phyloP scores from a whole-genome alignment of 768 basidiomycete species.

The Collybiopsis confluens region DNA sequence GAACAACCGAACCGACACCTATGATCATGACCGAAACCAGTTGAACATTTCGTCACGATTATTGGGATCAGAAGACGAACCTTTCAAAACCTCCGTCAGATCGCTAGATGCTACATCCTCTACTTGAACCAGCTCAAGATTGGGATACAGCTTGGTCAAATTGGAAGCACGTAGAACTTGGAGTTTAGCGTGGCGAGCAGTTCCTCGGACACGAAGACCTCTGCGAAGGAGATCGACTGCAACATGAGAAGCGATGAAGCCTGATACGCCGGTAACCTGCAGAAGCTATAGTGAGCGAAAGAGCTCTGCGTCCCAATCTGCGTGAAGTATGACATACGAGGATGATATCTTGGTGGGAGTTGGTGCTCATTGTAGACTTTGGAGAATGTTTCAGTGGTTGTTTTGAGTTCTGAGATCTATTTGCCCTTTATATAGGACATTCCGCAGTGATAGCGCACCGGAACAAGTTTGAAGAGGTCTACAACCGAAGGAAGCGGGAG shows the following conservation, averaged over 20 bases:
- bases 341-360: no score
- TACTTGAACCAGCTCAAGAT: slow-evolving; percentile 13
- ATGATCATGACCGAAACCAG: neutral
- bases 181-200: slow-evolving; percentile 5
- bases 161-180: neutral
- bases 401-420: no score
- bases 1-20: slow-evolving; percentile 11
- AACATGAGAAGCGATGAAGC: slow-evolving; percentile 15
- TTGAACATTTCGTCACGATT: neutral
- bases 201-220: slow-evolving; percentile 14
- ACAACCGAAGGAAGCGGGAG: no score
- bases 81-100: slow-evolving; percentile 15
- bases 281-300: no score
- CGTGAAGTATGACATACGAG: no score
- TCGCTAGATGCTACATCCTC: slow-evolving; percentile 15
- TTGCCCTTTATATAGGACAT: no score
- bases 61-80: slow-evolving; percentile 4
- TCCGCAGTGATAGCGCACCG: no score
- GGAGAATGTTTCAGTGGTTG: no score
- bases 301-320: no score
- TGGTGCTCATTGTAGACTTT: no score
- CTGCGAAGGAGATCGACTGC: slow-evolving; percentile 12
- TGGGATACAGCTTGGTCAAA: neutral
- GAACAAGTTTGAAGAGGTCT: no score
- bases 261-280: slow-evolving; percentile 15